phyloP scores from a whole-genome alignment of 202 grass and related monocot genomes.

The Dendrocalamus latiflorus region DNA sequence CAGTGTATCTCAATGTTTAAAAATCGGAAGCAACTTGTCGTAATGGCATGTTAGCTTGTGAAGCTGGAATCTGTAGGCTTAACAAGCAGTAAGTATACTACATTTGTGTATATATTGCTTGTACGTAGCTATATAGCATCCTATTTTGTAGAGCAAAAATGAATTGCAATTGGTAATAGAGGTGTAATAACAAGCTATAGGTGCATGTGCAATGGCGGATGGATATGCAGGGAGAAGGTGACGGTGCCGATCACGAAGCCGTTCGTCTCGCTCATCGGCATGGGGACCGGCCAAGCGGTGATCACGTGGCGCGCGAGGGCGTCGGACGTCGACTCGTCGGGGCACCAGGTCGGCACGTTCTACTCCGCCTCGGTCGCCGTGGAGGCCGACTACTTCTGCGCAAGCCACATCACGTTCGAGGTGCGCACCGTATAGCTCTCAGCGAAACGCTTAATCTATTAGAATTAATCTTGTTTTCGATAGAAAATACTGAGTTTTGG shows the following conservation, averaged over 20 bases:
- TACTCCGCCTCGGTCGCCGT: slow-evolving; percentile 83
- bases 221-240: slow-evolving; percentile 82
- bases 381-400: slow-evolving; percentile 87
- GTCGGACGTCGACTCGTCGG: slow-evolving; percentile 46
- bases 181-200: too few species aligned
- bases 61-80: background rate
- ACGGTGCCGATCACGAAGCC: slow-evolving; percentile 81
- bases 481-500: too few species aligned
- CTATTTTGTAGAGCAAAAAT: too few species aligned
- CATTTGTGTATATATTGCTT: too few species aligned
- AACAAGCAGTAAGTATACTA: background rate
- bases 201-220: background rate
- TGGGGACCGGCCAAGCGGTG: slow-evolving; percentile 50
- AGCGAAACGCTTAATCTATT: too few species aligned
- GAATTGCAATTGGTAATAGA: too few species aligned
- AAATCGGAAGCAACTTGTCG: background rate
- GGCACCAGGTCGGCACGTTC: slow-evolving; percentile 68
- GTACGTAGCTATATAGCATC: too few species aligned
- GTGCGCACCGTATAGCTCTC: too few species aligned
- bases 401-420: slow-evolving; percentile 82
- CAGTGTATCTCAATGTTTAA: too few species aligned
- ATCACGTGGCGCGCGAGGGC: slow-evolving; percentile 66
- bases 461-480: too few species aligned
- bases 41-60: background rate
- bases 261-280: slow-evolving; percentile 74